These are phyloP conservation scores for Closterium sp. DNA, from an alignment of 139 green algal genomes.

Conservation along the genomic window DNA sequence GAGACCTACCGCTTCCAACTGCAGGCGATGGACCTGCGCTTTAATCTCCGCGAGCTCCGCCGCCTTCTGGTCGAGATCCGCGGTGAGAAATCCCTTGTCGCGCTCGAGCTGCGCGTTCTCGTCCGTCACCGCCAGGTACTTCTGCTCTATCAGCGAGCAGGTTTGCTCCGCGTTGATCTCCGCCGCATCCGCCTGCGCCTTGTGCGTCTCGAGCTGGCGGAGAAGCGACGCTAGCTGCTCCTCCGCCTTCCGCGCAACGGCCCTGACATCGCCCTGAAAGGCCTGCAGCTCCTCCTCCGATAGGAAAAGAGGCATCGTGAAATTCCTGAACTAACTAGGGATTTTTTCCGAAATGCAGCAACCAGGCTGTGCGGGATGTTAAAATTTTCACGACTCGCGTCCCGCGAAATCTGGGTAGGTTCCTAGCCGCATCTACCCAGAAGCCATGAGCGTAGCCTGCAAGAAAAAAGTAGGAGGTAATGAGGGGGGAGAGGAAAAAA, in stretches of 20 bases:
- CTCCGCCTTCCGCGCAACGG: neutral
- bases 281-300: neutral
- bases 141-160: conserved; percentile 43
- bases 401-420: neutral
- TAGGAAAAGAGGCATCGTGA: neutral
- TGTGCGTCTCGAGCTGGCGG: conserved; percentile 14
- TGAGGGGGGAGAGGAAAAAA: neutral
- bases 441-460: neutral
- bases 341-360: neutral
- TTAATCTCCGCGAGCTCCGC: conserved; percentile 39
- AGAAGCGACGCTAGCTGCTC: neutral
- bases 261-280: neutral
- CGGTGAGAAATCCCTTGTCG: conserved; percentile 27
- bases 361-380: neutral
- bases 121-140: conserved; percentile 31
- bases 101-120: conserved; percentile 41
- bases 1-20: conserved; percentile 31
- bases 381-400: neutral
- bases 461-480: neutral
- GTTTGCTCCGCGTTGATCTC: conserved; percentile 45
- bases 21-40: conserved; percentile 25
- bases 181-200: conserved; percentile 35
- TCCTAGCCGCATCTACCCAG: neutral
- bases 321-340: neutral
- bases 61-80: neutral